Evolutionary conservation across 345 rosid species (phyloP), one percentile per base, ranked within the genome.

Genomic region (Cochlearia excelsa): DNA sequence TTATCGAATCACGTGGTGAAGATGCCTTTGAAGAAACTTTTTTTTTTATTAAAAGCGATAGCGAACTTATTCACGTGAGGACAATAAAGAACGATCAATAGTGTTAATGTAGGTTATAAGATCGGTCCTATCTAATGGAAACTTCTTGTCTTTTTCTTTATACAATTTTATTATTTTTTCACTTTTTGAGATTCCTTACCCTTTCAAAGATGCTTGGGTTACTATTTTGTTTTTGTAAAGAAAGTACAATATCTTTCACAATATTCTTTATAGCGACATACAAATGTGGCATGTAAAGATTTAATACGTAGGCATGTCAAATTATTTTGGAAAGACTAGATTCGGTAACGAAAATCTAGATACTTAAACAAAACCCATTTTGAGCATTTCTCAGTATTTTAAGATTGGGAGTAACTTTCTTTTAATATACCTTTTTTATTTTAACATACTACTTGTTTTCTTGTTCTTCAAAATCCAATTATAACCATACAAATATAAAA

Each of bases 1-100:
- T 58, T 5, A 1, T 7, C 31, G 52, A 31, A 46, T 65, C 50
- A 57, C 51, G 28, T 43, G 52, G 58, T 34, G 51, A 58, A 9
- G 56, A 58, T 51, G 46, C 47, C 46, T 51, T 67, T 59, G 7
- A 48, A 10, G 11, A 4, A 51, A 28, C 9, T 4, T 61, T n/a
- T 7, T 34, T 38, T 16, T 47, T n/a, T 5, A 7, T 51, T 26
- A 41, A 67, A 42, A 43, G 55, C 37, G 61, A 60, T 60, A 48
- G 49, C 26, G 61, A 68, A 53, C 26, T 53, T 52, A 35, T 59
- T 59, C 72, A 68, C 67, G 67, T 60, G 73, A 53, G 46, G 73
- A 60, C 61, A 68, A 44, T 16, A 16, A 16, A 16, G 23, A 16
- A 38, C 31, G 48, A 53, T 52, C 66, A 53, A 38, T 59, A 46